A percentile compares a stretch with the other conserved stretches of the same genome.
These are phyloP conservation scores for Gossypium anomalum DNA, from an alignment of 345 rosid species.

Conservation along the genomic window DNA sequence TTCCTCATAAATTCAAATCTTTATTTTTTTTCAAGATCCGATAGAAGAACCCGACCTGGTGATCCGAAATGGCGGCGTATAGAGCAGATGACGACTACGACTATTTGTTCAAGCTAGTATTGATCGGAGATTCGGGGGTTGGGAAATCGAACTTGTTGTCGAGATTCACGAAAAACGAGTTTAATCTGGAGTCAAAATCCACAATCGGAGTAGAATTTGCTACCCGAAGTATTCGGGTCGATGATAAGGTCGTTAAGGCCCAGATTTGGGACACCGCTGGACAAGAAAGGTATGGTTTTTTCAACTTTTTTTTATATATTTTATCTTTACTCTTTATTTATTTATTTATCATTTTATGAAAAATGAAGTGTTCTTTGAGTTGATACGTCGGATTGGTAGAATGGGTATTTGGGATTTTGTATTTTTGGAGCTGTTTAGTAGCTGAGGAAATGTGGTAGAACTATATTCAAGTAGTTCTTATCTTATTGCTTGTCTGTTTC, in stretches of 20 bases:
- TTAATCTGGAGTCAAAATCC: constrained; percentile 75
- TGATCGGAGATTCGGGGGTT: constrained; percentile 80
- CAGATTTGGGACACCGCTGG: constrained; percentile 98
- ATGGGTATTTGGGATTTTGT: background rate
- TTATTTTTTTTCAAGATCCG: background rate
- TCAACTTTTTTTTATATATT: background rate
- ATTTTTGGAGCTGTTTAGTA: background rate
- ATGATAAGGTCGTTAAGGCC: constrained; percentile 76
- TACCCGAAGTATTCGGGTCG: constrained; percentile 63
- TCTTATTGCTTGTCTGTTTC: background rate
- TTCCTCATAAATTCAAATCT: background rate
- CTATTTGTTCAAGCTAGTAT: constrained; percentile 66
- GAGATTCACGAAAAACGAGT: constrained; percentile 71
- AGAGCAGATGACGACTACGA: constrained; percentile 68
- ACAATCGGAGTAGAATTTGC: constrained; percentile 89
- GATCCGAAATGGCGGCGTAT: constrained; percentile 42
- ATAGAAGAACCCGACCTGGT: background rate
- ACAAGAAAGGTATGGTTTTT: constrained; percentile 59
- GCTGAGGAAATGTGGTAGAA: background rate
- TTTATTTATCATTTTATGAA: background rate
- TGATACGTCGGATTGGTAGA: too few species aligned
- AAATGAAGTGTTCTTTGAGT: background rate
- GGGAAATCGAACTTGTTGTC: constrained; percentile 76
- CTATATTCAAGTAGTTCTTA: background rate
- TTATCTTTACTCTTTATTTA: background rate